Base-by-base conservation (phyloP, 305 asterid genomes). In the Plantago rigida region DNA sequence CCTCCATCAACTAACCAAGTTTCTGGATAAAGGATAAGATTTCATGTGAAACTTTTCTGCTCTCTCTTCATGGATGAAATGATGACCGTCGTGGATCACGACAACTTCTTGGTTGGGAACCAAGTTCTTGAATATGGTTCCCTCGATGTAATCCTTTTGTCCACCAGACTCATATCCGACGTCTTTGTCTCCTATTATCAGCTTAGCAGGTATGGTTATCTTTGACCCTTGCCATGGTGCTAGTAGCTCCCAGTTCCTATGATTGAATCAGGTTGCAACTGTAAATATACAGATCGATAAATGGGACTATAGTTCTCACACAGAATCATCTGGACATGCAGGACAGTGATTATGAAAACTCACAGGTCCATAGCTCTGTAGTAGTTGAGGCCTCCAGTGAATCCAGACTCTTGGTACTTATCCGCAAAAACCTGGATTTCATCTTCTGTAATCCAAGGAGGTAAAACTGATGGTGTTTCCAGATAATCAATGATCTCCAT, bases 171-270 rank as follows among this genome's bases (percentile, higher is more conserved):
- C 69, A 46, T 66, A 75, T 13, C 79, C 81, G 4, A 77, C 68
- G 64, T 77, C 83, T 69, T 73, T 80, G 54, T 73, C 65, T 0
- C 86, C 86, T 0, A 77, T 57, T 7, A 77, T 75, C 59, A 80
- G 47, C 66, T 80, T 80, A 13, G 81, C 78, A 1, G 81, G 81
- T 60, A 80, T 68, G 51, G 58, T 67, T 19, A 80, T 75, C 60
- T 70, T 66, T 3, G 79, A 68, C 29, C 83, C 83, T 61, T 73
- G 76, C 83, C 83, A 77, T 19, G 86, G 81, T 57, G 76, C 86
- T 13, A 80, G 66, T 5, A 80, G 75, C 69, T 80, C 78, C 86
- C 83, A 80, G 13, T 77, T 73, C 67, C 86, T 77, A 72, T 22
- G 15, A 70, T 48, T 54, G 34, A 13, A 47, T 29, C 50, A 19